A percentile compares a stretch with the other conserved stretches of the same genome.
Conservation (phyloP, 2,329 filamentous ascomycete species). For the Ophiostoma quercus region DNA sequence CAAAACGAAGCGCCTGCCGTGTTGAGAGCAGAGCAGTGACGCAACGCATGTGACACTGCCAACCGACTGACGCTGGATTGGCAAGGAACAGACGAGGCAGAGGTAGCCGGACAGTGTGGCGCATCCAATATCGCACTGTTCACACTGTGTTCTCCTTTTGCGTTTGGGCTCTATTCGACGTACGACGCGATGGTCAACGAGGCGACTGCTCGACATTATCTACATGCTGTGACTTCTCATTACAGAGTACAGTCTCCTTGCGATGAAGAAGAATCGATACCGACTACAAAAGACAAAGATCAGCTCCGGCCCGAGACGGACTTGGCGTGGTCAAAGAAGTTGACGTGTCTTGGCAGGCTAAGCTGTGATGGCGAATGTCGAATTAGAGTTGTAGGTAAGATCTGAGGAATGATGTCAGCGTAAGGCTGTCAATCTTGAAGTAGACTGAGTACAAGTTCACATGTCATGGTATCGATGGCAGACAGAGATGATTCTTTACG, state of each 20-base stretch:
- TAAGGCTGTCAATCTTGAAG: not conserved
- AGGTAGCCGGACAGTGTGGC: conserved; percentile 18
- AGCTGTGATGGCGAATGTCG: not conserved
- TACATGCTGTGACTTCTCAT: too few species aligned
- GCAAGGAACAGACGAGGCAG: not conserved
- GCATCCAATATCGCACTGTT: not conserved
- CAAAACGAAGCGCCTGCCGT: not conserved
- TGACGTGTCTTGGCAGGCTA: conserved; percentile 7
- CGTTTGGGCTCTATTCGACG: too few species aligned
- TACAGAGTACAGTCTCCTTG: too few species aligned
- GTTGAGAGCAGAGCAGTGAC: not conserved
- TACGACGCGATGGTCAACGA: not conserved
- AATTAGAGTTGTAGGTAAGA: not conserved
- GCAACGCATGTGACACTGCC: not conserved
- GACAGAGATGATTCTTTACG: not conserved
- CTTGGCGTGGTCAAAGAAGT: not conserved
- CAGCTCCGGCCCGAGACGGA: not conserved
- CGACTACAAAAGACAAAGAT: not conserved
- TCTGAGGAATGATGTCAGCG: not conserved
- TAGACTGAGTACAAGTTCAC: too few species aligned
- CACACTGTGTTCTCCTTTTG: not conserved
- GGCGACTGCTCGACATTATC: too few species aligned
- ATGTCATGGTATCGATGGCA: too few species aligned
- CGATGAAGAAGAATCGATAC: not conserved
- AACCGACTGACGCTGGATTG: not conserved